Evolutionary conservation across 345 rosid species (phyloP).

Genomic region (Euclidium syriacum): DNA sequence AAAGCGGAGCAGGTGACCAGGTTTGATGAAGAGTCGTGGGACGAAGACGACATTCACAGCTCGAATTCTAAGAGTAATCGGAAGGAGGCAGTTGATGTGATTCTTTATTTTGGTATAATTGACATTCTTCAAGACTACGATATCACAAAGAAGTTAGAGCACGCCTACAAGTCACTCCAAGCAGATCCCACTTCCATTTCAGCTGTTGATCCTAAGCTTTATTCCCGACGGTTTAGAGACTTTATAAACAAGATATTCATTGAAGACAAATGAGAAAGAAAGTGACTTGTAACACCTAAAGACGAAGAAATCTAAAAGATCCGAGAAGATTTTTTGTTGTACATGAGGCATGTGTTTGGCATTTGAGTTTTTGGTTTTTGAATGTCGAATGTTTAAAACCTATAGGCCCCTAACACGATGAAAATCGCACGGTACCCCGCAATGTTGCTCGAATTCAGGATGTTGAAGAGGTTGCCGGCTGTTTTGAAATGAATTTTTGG

Average conservation of each 20-base stretch:
- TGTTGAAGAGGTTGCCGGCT: conserved; percentile 23
- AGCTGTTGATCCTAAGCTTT: conserved; percentile 66
- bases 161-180: conserved; percentile 62
- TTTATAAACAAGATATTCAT: conserved; percentile 50
- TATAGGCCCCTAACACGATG: not conserved
- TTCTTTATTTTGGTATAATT: conserved; percentile 57
- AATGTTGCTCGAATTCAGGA: conserved; percentile 15
- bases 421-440: conserved; percentile 16
- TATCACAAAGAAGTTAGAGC: conserved; percentile 62
- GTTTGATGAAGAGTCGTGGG: conserved; percentile 30
- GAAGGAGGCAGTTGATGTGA: conserved; percentile 43
- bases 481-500: conserved; percentile 12
- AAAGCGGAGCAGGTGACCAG: conserved; percentile 44
- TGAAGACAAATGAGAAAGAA: conserved; percentile 38
- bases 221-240: conserved; percentile 56
- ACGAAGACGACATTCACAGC: conserved; percentile 23
- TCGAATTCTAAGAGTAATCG: conserved; percentile 17
- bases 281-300: conserved; percentile 1
- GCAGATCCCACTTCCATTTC: conserved; percentile 58
- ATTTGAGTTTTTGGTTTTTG: conserved; percentile 9
- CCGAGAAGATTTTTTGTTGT: not conserved
- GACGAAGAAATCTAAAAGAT: conserved; percentile 3
- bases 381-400: conserved; percentile 3
- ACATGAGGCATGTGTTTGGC: conserved; percentile 15
- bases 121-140: conserved; percentile 66